Conservation (phyloP, 257 asterid genomes). For the Capsicum baccatum region DNA sequence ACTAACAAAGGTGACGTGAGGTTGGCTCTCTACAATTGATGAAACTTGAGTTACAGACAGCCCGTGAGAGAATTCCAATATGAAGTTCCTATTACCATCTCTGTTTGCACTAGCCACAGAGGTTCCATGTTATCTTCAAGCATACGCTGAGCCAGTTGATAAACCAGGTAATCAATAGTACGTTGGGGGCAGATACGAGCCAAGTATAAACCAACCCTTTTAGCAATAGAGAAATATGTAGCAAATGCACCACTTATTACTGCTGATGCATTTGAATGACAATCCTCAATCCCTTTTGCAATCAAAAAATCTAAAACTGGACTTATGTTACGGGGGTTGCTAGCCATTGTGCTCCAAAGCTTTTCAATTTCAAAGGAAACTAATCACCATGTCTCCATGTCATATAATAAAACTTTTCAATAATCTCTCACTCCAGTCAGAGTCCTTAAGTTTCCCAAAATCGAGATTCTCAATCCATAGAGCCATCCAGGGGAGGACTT, state of each 20-base stretch:
- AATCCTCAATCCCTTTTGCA: conserved; percentile 98
- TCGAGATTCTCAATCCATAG: conserved; percentile 99
- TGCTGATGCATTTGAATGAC: conserved; percentile 97
- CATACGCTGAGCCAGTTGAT: conserved; percentile 98
- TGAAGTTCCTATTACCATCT: conserved; percentile 68
- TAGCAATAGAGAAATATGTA: conserved; percentile 96
- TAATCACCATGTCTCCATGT: conserved; percentile 99
- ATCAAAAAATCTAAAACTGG: conserved; percentile 96
- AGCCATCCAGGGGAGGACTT: conserved; percentile 99
- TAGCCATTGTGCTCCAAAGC: conserved; percentile 98
- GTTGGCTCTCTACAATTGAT: conserved; percentile 81
- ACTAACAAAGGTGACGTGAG: conserved; percentile 99
- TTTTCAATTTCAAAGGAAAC: conserved; percentile 98
- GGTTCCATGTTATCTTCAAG: conserved; percentile 96
- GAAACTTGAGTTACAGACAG: conserved; percentile 82
- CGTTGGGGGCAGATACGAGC: conserved; percentile 99
- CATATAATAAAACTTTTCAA: conserved; percentile 94
- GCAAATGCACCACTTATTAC: conserved; percentile 99
- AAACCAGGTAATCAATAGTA: conserved; percentile 97
- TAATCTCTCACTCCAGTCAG: conserved; percentile 97
- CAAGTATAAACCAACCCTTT: conserved; percentile 88
- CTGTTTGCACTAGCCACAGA: conserved; percentile 64
- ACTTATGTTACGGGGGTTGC: conserved; percentile 94
- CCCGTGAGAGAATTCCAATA: conserved; percentile 93
- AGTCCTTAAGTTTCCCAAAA: conserved; percentile 96